Conservation (phyloP, 2,329 filamentous ascomycete genomes). For the Cladosporium colombiae region DNA sequence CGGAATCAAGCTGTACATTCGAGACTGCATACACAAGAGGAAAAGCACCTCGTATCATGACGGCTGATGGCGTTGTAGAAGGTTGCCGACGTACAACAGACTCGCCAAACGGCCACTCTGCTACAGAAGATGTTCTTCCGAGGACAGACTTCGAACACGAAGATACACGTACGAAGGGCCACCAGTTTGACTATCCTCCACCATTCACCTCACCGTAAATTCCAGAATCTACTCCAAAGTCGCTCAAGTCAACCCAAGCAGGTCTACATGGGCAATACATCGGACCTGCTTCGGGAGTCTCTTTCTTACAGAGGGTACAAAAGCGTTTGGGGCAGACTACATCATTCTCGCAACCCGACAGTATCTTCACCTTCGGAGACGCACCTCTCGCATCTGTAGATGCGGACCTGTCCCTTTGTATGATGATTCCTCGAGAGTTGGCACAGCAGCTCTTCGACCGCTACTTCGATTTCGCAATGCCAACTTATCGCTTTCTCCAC, state of each 20-base stretch:
- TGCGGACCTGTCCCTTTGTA: conserved; percentile 41
- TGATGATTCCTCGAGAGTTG: conserved; percentile 41
- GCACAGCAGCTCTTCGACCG: conserved; percentile 36
- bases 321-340: conserved; percentile 44
- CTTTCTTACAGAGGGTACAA: conserved; percentile 53
- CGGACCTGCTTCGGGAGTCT: conserved; percentile 32
- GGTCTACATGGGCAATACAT: conserved; percentile 30
- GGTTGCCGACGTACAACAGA: neutral
- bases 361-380: conserved; percentile 46
- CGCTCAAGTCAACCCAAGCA: conserved; percentile 14
- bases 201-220: neutral
- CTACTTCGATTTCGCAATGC: conserved; percentile 49
- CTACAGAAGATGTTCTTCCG: neutral
- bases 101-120: neutral
- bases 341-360: conserved; percentile 37
- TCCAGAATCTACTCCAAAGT: neutral
- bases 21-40: neutral
- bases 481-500: conserved; percentile 48
- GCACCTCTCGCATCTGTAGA: neutral
- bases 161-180: neutral
- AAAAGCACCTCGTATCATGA: neutral
- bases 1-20: conserved; percentile 47
- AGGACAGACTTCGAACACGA: neutral
- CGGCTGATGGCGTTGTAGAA: neutral
- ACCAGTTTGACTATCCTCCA: neutral